Percentiles rank a stretch among this genome's conserved stretches.
phyloP scores from a whole-genome alignment of 2,329 filamentous ascomycete genomes.

The Botrytis aclada region DNA sequence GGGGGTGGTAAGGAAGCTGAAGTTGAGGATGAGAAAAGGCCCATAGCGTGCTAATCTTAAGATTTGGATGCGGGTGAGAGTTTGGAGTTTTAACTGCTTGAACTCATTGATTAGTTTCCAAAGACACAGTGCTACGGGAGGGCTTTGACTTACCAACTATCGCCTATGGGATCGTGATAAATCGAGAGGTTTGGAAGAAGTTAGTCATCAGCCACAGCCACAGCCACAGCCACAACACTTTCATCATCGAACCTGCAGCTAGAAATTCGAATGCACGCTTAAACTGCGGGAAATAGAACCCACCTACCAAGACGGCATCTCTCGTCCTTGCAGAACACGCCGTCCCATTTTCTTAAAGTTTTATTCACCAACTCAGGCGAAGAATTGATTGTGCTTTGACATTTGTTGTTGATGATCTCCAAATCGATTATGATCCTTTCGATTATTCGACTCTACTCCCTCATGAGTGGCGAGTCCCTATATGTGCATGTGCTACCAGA shows the following conservation, averaged over 20 bases:
- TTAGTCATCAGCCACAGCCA: too few relatives aligned
- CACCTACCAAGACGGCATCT: neutral
- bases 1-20: conserved; percentile 41
- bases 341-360: neutral
- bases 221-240: neutral
- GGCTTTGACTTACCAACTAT: neutral
- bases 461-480: neutral
- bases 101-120: neutral
- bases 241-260: neutral
- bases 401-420: neutral
- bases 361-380: neutral
- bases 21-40: conserved; percentile 44
- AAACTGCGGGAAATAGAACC: neutral
- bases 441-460: neutral
- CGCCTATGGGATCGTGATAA: neutral
- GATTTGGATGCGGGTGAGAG: neutral
- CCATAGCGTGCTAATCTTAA: conserved; percentile 43
- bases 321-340: neutral
- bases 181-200: too few relatives aligned
- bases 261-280: neutral
- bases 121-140: neutral
- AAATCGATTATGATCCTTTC: neutral
- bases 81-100: neutral
- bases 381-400: neutral
- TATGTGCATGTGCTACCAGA: neutral